Evolutionary conservation across 306 rosid species (phyloP).

Genomic region (Malus domestica): ASM211411v1 NC_041792.1:17088407-17088906

Average conservation of each 20-base stretch:
- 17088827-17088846: not conserved
- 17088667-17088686: constrained; percentile 45
- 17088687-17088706: constrained; percentile 40
- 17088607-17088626: constrained; percentile 23
- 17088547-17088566: constrained; percentile 17
- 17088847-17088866: not conserved
- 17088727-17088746: constrained; percentile 35
- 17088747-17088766: constrained; percentile 57
- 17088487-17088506: constrained; percentile 22
- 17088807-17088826: constrained; percentile 38
- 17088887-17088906: not conserved
- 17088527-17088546: constrained; percentile 30
- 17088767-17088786: constrained; percentile 66
- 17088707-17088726: constrained; percentile 27
- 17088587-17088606: constrained; percentile 11
- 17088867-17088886: not conserved
- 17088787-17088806: constrained; percentile 47
- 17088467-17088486: not conserved
- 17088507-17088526: constrained; percentile 27
- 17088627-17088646: constrained; percentile 48
- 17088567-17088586: not conserved
- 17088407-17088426: not conserved
- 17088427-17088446: not conserved
- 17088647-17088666: constrained; percentile 52
- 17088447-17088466: not conserved